Conservation (phyloP, 2,329 filamentous ascomycete genomes). For the Aphanoascus verrucosus region DNA sequence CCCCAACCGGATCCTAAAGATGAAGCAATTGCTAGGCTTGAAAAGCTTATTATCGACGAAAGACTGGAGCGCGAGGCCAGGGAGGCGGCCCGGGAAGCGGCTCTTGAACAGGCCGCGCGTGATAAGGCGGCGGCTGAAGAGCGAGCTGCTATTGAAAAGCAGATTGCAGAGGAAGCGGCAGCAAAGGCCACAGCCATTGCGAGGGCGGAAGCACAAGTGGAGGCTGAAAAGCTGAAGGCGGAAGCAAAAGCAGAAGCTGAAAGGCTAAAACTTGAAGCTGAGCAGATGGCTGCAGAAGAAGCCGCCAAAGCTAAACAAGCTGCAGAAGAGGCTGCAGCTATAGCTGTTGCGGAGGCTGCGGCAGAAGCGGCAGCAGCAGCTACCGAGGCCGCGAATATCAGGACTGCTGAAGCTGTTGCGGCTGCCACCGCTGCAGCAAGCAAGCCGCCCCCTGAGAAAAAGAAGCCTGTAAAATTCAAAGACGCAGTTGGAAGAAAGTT, state of each 20-base stretch:
- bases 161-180: constrained; percentile 35
- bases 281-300: constrained; percentile 29
- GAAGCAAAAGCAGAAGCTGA: constrained; percentile 40
- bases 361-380: constrained; percentile 25
- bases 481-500: constrained; percentile 87
- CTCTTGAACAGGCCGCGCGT: constrained; percentile 44
- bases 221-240: constrained; percentile 39
- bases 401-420: constrained; percentile 25
- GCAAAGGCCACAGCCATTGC: constrained; percentile 21
- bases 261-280: constrained; percentile 37
- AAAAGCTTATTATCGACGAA: constrained; percentile 45
- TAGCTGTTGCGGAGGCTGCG: constrained; percentile 23
- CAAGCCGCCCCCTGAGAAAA: constrained; percentile 44
- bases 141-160: constrained; percentile 32
- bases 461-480: constrained; percentile 76
- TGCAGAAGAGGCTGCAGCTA: constrained; percentile 28
- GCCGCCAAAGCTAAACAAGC: constrained; percentile 32
- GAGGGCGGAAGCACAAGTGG: constrained; percentile 39
- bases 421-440: constrained; percentile 24
- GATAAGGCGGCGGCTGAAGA: constrained; percentile 27
- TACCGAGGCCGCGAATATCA: constrained; percentile 25
- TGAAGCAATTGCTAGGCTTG: constrained; percentile 51
- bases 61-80: constrained; percentile 33
- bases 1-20: constrained; percentile 37
- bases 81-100: constrained; percentile 33